Conservation (phyloP, 2,329 filamentous ascomycete genomes). For the Clonostachys byssicola region DNA sequence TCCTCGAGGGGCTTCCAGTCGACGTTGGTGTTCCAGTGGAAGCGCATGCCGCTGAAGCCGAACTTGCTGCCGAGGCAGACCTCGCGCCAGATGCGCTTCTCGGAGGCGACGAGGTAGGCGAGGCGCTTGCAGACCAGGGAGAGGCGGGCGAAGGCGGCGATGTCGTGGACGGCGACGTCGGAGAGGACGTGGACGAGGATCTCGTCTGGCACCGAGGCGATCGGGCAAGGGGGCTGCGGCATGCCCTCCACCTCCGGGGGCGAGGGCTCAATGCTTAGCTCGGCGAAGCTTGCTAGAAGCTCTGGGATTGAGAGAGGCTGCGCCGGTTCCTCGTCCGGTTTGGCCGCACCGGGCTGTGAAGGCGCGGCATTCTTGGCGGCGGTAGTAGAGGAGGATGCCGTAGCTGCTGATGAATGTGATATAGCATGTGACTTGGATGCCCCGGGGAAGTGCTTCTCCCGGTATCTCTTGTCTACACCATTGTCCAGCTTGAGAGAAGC, state of each 20-base stretch:
- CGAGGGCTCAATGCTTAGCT: conserved; percentile 62
- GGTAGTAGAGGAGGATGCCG: conserved; percentile 4
- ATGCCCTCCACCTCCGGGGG: conserved; percentile 68
- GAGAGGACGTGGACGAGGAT: conserved; percentile 75
- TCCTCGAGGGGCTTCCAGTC: conserved; percentile 44
- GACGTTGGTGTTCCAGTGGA: conserved; percentile 64
- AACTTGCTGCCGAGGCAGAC: conserved; percentile 67
- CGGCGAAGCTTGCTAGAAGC: conserved; percentile 72
- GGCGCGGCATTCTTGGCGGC: not conserved
- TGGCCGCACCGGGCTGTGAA: not conserved
- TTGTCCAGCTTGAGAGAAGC: conserved; percentile 64
- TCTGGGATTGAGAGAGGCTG: conserved; percentile 44
- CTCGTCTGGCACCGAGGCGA: conserved; percentile 76
- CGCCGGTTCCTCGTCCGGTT: conserved; percentile 17
- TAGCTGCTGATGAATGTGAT: conserved; percentile 36
- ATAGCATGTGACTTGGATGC: conserved; percentile 17
- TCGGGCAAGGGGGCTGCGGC: conserved; percentile 72
- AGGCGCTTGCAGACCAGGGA: conserved; percentile 82
- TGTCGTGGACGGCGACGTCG: conserved; percentile 68
- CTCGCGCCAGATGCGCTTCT: conserved; percentile 82
- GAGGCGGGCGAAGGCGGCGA: conserved; percentile 71
- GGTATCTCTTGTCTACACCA: conserved; percentile 79
- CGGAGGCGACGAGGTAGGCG: conserved; percentile 78
- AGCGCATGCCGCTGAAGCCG: conserved; percentile 82
- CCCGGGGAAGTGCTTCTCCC: conserved; percentile 83